Base-by-base conservation (phyloP, 75 land plant species). In the Azolla pinnata region DNA sequence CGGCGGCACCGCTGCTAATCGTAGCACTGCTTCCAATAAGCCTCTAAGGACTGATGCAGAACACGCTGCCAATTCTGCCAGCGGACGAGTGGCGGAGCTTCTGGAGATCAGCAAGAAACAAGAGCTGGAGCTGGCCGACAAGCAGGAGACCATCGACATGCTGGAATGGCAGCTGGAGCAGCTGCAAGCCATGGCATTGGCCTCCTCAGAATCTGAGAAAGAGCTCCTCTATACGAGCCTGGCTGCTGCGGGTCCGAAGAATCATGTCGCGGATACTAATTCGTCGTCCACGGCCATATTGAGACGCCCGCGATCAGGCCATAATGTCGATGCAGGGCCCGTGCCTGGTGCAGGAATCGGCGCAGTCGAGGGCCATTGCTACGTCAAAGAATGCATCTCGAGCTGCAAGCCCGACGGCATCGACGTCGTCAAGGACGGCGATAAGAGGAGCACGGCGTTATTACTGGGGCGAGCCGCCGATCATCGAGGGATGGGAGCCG, bases 131-230 rank as follows among this genome's bases (percentile, higher is more conserved):
- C 63, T 72, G 1, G 70, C 62, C 0, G 69, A 65, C 27, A 72
- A 72, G 30, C 70, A 72, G 60, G 75, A 72, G 12, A 61, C 75
- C 0, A 72, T 72, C n/a, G 75, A 65, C 31, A 51, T 72, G 57
- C 75, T 72, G 2, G 75, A 72, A 53, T 66, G 75, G 70, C 71
- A 72, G 57, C 69, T 72, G 2, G 63, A 67, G 57, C 69, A 72
- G 42, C 40, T 72, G n/a, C 69, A 71, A 62, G 61, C 71, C 40
- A 30, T 33, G 47, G 27, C 0, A 2, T 52, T 52, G 29, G 27
- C n/a, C n/a, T n/a, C n/a, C n/a, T n/a, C 27, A 29, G 54, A 52
- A 9, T 24, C 2, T 4, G 54, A 52, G 25, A 52, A 24, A 24
- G 54, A 52, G 54, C 26, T 29, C 2, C 16, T 2, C 54, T 2